Evolutionary conservation across 1,284 basidiomycete genomes (phyloP).

Genomic region (Microbotryum lychnidis-dioicae): DNA sequence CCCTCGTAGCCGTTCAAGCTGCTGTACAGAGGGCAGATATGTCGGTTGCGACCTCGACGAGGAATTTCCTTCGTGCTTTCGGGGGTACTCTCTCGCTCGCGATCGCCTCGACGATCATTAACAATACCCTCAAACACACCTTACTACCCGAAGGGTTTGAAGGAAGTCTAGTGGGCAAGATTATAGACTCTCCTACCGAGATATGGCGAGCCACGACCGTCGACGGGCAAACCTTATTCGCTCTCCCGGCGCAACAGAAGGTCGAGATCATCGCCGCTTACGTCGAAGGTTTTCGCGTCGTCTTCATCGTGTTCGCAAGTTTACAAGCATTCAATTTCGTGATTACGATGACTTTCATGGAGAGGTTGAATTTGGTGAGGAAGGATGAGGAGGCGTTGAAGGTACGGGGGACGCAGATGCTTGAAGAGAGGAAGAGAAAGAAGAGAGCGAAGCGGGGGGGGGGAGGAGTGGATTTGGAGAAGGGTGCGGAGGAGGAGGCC

Average conservation of each 20-base stretch:
- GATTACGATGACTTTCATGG: slow-evolving; percentile 51
- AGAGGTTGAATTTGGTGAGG: slow-evolving; percentile 52
- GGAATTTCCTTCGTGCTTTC: slow-evolving; percentile 58
- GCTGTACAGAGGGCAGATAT: slow-evolving; percentile 58
- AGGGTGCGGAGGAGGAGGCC: not conserved
- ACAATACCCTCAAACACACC: slow-evolving; percentile 50
- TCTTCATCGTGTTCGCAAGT: slow-evolving; percentile 48
- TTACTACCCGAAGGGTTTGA: slow-evolving; percentile 40
- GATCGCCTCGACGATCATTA: slow-evolving; percentile 50
- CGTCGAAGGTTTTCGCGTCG: slow-evolving; percentile 49
- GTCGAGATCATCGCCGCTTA: slow-evolving; percentile 51
- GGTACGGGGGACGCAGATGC: slow-evolving; percentile 40
- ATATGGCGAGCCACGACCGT: slow-evolving; percentile 24
- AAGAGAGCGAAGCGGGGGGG: not conserved
- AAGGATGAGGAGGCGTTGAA: slow-evolving; percentile 50
- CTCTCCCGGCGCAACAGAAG: slow-evolving; percentile 43
- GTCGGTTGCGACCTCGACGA: slow-evolving; percentile 60
- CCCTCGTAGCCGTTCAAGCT: slow-evolving; percentile 56
- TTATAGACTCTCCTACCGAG: slow-evolving; percentile 42
- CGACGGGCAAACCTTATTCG: slow-evolving; percentile 31
- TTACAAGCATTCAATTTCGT: slow-evolving; percentile 48
- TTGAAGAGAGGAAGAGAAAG: slow-evolving; percentile 27
- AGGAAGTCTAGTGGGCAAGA: slow-evolving; percentile 36
- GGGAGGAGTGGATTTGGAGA: not conserved
- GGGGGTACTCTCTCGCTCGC: slow-evolving; percentile 58